Evolutionary conservation across 345 rosid species (phyloP).

Genomic region (Psidium friedrichsthalianum): DNA sequence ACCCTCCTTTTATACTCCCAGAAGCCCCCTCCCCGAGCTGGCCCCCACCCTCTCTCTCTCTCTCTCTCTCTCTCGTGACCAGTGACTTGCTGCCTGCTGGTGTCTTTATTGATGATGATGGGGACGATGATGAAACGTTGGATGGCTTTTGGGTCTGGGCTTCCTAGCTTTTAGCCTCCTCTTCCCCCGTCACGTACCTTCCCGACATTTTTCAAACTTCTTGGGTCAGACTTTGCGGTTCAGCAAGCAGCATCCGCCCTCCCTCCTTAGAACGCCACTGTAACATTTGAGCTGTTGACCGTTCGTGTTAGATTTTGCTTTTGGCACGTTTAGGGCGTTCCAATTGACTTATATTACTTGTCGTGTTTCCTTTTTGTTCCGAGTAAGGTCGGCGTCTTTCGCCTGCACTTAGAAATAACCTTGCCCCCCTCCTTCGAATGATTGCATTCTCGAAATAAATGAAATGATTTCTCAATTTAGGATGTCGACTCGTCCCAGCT

Average conservation of each 20-base stretch:
- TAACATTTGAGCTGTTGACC: neutral
- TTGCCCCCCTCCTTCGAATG: no score
- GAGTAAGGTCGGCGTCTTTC: no score
- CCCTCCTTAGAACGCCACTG: neutral
- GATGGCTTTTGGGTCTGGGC: neutral
- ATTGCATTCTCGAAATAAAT: no score
- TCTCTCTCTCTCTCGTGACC: neutral
- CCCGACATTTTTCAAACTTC: neutral
- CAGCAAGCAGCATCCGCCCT: neutral
- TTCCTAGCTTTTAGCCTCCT: neutral
- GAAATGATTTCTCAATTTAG: neutral
- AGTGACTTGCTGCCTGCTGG: neutral
- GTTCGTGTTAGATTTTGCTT: neutral
- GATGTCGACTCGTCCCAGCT: no score
- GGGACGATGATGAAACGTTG: neutral
- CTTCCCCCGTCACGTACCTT: neutral
- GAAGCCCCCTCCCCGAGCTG: neutral
- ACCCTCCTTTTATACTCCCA: neutral
- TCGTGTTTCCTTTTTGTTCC: no score
- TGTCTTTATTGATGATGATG: neutral
- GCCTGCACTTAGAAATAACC: no score
- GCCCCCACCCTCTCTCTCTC: neutral
- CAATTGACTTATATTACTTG: neutral
- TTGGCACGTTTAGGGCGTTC: neutral
- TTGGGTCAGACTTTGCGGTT: neutral